Evolutionary conservation across 169 alveolate species (phyloP), one percentile per base, ranked within the genome.

Genomic region (Plasmodium reichenowi): DNA sequence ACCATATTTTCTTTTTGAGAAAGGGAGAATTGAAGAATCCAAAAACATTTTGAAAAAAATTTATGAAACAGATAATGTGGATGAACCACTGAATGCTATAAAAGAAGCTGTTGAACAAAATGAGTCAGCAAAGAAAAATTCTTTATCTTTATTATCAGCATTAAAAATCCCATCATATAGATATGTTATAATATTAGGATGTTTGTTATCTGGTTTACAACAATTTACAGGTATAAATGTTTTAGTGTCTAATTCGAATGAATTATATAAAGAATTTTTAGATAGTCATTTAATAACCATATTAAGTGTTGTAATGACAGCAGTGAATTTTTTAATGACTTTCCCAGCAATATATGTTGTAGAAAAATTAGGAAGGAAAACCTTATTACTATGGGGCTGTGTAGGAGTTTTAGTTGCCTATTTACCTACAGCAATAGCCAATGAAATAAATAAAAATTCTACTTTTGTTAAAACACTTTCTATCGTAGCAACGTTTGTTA

Each of bases 151-250:
- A 64, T n/a, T 92, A 32, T 78, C 60, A 15, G 95, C 95, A 8
- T 56, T 94, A 48, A 74, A 72, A 88, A 86, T 76, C 1, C 92
- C 94, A 17, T 68, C 83, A 12, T 95, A 94, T 92, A 72, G 97
- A 8, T 52, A 85, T 43, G 96, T 89, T 50, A 88, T 96, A 7
- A 48, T 96, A 22, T 74, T 95, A 3, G 94, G 93, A 0, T 93
- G 92, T 66, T 88, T 95, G 8, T 90, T 96, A 13, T 89, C 97
- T 0, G 92, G 94, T 5, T 67, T 96, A 72, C 97, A 95, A 67
- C 98, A 96, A 72, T 88, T 95, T 59, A 92, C 97, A 2, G 98
- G 98, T 15, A 96, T 96, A 15, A 94, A 94, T 58, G 94, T 95
- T 10, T 80, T 96, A 60, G 94, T 95, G 0, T 93, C 98, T 3